phyloP scores from a whole-genome alignment of 1,284 basidiomycete genomes.

The Cerrena zonata region DNA sequence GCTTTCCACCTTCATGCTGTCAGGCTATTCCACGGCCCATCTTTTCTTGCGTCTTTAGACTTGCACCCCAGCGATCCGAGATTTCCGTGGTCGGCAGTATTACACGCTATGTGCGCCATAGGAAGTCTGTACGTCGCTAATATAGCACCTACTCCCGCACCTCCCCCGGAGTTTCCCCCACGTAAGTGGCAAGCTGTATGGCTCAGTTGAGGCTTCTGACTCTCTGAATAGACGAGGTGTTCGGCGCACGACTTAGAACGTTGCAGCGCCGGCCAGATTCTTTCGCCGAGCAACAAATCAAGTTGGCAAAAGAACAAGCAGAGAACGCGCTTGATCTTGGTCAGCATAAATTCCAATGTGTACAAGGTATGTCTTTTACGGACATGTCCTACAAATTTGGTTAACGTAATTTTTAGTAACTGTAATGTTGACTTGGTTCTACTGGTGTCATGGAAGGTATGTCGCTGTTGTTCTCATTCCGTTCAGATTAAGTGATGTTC shows the following conservation, averaged over 20 bases:
- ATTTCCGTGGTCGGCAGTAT: constrained; percentile 59
- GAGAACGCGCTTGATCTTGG: constrained; percentile 46
- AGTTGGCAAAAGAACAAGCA: constrained; percentile 46
- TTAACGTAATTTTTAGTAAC: constrained; percentile 36
- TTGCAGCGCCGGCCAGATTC: constrained; percentile 45
- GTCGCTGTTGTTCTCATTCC: constrained; percentile 10
- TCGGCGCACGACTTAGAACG: constrained; percentile 40
- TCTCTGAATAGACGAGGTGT: constrained; percentile 45
- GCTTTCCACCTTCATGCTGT: constrained; percentile 63
- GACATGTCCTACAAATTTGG: neutral
- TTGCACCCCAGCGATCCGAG: constrained; percentile 63
- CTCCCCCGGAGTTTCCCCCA: constrained; percentile 27
- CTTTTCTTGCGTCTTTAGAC: constrained; percentile 59
- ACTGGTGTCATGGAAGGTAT: constrained; percentile 65
- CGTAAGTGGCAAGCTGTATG: constrained; percentile 8
- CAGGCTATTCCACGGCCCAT: constrained; percentile 57
- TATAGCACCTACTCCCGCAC: constrained; percentile 48
- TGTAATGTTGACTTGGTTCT: constrained; percentile 63
- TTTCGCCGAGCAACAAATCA: constrained; percentile 64
- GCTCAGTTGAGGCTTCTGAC: neutral
- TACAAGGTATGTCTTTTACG: constrained; percentile 48
- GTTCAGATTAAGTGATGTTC: neutral
- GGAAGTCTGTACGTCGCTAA: constrained; percentile 62
- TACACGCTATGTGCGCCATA: constrained; percentile 74
- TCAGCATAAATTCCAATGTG: constrained; percentile 50